A percentile compares a stretch with the other conserved stretches of the same genome.
Conservation (phyloP, 116 monocot genomes). For the Trichopus zeylanicus region DNA sequence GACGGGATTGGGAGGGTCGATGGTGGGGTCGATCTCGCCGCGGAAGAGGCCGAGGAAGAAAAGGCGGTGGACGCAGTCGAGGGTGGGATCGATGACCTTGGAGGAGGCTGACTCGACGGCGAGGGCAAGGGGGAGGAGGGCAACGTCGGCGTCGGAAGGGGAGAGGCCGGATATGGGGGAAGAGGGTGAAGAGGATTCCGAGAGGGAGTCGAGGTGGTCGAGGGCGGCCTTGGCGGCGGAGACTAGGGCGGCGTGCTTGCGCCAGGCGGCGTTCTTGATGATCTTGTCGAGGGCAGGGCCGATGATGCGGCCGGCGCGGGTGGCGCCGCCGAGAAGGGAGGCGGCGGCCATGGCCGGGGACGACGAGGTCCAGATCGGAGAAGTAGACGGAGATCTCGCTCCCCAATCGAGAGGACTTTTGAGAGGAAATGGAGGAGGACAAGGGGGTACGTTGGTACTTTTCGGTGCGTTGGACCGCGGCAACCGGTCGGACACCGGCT, state of each 20-base stretch:
- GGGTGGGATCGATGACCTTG: slow-evolving; percentile 76
- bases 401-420: too few relatives aligned
- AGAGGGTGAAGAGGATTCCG: slow-evolving; percentile 16
- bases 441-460: too few relatives aligned
- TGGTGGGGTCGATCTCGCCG: slow-evolving; percentile 34
- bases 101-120: slow-evolving; percentile 54
- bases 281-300: slow-evolving; percentile 92
- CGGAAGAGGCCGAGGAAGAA: slow-evolving; percentile 50
- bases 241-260: slow-evolving; percentile 82
- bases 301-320: slow-evolving; percentile 58
- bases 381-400: too few relatives aligned
- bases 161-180: slow-evolving; percentile 44
- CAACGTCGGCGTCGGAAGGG: slow-evolving; percentile 31
- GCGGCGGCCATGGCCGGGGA: slow-evolving; percentile 25
- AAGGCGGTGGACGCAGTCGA: slow-evolving; percentile 69
- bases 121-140: slow-evolving; percentile 51
- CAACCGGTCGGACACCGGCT: too few relatives aligned
- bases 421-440: too few relatives aligned
- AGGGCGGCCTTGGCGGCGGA: slow-evolving; percentile 79
- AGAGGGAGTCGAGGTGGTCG: slow-evolving; percentile 54
- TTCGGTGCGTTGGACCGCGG: too few relatives aligned
- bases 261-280: slow-evolving; percentile 96
- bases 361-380: slow-evolving; percentile 17
- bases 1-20: slow-evolving; percentile 1
- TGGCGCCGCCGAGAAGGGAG: slow-evolving; percentile 43